phyloP scores from a whole-genome alignment of 352 stramenopile species.

The Pythium graminicola region DNA sequence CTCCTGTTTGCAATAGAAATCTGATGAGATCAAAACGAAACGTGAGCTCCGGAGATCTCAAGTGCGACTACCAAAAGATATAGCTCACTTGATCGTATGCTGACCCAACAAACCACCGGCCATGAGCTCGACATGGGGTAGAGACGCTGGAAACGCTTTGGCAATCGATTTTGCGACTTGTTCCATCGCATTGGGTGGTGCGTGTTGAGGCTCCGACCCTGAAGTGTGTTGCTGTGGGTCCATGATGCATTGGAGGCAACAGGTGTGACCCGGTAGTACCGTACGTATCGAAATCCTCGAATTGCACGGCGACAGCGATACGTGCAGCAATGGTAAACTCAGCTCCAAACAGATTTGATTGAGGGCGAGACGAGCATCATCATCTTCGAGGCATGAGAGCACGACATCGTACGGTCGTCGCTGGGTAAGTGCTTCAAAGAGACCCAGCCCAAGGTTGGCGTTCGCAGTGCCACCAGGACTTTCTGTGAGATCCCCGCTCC shows the following conservation, averaged over 20 bases:
- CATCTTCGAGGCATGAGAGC: conserved; percentile 29
- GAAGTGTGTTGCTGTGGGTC: no score
- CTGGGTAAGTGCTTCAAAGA: conserved; percentile 37
- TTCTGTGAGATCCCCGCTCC: no score
- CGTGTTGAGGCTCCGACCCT: neutral
- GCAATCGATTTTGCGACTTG: conserved; percentile 32
- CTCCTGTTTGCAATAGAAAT: conserved; percentile 30
- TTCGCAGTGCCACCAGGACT: neutral
- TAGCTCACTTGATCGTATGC: conserved; percentile 29
- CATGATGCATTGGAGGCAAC: conserved; percentile 33
- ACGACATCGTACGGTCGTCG: conserved; percentile 36
- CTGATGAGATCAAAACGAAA: conserved; percentile 19
- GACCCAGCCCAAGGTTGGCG: conserved; percentile 9
- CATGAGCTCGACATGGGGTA: conserved; percentile 33
- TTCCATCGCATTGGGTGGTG: conserved; percentile 15
- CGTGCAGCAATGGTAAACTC: conserved; percentile 34
- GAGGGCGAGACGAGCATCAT: conserved; percentile 18
- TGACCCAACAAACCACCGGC: conserved; percentile 30
- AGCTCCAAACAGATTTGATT: conserved; percentile 40
- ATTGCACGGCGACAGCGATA: conserved; percentile 26
- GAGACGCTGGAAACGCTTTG: conserved; percentile 27
- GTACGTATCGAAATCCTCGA: conserved; percentile 21
- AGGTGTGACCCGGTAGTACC: conserved; percentile 34
- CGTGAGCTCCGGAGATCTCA: conserved; percentile 8
- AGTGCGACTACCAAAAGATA: neutral